Evolutionary conservation across 768 basidiomycete genomes (phyloP).

Genomic region (Hygrocybe coccinea): DNA sequence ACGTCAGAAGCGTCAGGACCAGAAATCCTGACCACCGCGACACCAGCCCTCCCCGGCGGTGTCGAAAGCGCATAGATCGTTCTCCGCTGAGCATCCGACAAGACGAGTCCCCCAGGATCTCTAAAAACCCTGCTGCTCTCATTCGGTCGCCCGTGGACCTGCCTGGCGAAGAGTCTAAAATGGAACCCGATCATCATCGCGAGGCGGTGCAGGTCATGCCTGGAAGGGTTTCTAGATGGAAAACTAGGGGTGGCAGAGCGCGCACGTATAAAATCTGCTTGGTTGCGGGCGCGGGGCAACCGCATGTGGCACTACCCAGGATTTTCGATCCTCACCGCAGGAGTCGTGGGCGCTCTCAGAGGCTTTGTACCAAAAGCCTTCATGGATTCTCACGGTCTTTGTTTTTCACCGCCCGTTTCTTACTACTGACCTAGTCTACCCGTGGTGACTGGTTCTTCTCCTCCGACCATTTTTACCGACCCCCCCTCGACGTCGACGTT

Average conservation of each 20-base stretch:
- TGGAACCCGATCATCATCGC: conserved; percentile 9
- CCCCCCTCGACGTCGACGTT: background rate
- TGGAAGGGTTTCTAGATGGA: conserved; percentile 13
- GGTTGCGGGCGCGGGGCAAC: background rate
- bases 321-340: background rate
- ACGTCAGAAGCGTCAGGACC: conserved; percentile 67
- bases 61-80: conserved; percentile 90
- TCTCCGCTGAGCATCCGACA: conserved; percentile 50
- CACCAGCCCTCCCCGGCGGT: conserved; percentile 78
- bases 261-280: no score
- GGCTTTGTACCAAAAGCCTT: no score
- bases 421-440: no score
- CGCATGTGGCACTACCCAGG: background rate
- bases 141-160: background rate
- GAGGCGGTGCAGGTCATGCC: conserved; percentile 18
- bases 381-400: background rate
- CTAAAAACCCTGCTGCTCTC: background rate
- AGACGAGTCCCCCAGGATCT: conserved; percentile 13
- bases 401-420: background rate
- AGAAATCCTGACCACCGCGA: conserved; percentile 78
- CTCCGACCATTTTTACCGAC: no score
- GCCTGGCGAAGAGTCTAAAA: background rate
- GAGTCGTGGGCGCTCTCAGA: background rate
- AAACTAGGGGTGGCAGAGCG: background rate
- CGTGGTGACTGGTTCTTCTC: no score